Percentiles rank a stretch among this genome's conserved stretches.
Conservation (phyloP, 2,329 filamentous ascomycete genomes). For the Clarireedia hainanense region DNA sequence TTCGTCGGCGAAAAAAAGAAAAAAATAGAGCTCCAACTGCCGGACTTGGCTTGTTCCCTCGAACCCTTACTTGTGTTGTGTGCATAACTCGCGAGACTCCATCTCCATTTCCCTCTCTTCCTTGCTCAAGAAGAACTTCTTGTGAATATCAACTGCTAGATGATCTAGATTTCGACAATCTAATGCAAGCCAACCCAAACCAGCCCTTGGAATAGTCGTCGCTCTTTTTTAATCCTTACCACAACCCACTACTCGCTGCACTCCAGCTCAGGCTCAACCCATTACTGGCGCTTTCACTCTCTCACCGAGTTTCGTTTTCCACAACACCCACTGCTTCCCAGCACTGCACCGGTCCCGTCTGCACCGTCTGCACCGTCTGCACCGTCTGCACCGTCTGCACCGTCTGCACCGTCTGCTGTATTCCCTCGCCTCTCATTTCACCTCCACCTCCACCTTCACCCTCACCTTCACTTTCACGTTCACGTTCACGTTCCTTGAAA, state of each 20-base stretch:
- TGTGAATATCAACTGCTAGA: neutral
- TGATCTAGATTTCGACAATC: neutral
- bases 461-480: neutral
- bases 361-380: too few relatives aligned
- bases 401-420: neutral
- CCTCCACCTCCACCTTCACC: neutral
- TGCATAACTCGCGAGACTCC: too few relatives aligned
- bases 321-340: too few relatives aligned
- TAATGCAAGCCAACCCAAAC: neutral
- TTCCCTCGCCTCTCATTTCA: too few relatives aligned
- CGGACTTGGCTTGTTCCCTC: too few relatives aligned
- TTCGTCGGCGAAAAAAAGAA: too few relatives aligned
- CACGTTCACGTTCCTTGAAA: constrained; percentile 5
- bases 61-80: too few relatives aligned
- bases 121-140: neutral
- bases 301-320: neutral
- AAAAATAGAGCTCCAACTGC: too few relatives aligned
- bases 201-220: neutral
- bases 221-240: neutral
- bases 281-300: neutral
- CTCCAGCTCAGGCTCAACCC: too few relatives aligned
- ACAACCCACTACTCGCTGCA: too few relatives aligned
- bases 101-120: too few relatives aligned
- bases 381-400: neutral
- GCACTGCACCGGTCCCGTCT: too few relatives aligned